phyloP scores from a whole-genome alignment of 345 rosid species.

The Boechera stricta region DNA sequence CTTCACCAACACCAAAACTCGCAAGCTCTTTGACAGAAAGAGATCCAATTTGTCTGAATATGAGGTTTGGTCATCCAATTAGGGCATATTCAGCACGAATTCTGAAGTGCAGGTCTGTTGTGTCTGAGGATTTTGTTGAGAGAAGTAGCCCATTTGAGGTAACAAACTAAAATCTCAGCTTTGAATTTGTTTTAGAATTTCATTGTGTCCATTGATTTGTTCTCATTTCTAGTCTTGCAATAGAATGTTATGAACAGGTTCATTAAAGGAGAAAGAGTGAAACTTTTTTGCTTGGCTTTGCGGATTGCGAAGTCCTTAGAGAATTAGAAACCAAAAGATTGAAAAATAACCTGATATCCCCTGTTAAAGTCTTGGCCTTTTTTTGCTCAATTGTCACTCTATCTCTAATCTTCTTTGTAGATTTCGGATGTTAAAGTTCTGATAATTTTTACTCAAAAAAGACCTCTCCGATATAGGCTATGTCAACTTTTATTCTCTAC shows the following conservation, averaged over 20 bases:
- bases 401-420: constrained; percentile 11
- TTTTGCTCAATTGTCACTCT: neutral
- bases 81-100: constrained; percentile 37
- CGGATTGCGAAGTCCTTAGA: neutral
- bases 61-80: constrained; percentile 37
- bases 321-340: constrained; percentile 18
- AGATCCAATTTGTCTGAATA: constrained; percentile 29
- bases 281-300: constrained; percentile 8
- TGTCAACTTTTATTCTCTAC: constrained; percentile 12
- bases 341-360: neutral
- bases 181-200: neutral
- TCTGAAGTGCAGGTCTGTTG: constrained; percentile 47
- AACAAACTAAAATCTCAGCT: constrained; percentile 16
- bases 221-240: constrained; percentile 1
- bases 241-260: neutral
- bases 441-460: neutral
- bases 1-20: constrained; percentile 37
- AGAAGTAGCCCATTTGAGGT: constrained; percentile 89
- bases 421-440: neutral
- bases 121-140: constrained; percentile 56
- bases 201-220: neutral
- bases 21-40: constrained; percentile 38
- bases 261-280: constrained; percentile 4
- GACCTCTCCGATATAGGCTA: neutral
- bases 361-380: constrained; percentile 35